Evolutionary conservation across 257 asterid species (phyloP).

Genomic region (Cruciata laevipes): DNA sequence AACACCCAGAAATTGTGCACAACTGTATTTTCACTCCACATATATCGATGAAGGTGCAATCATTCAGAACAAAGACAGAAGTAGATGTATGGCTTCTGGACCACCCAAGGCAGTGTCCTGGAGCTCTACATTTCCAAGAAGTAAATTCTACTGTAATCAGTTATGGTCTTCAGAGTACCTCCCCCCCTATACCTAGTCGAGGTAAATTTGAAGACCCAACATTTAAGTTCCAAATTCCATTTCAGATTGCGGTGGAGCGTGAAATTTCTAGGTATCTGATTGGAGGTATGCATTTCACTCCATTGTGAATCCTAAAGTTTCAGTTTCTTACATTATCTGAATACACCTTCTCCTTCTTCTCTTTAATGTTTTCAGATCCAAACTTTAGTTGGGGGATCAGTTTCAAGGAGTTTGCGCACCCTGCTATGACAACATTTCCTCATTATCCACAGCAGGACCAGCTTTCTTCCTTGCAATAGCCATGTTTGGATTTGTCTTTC

Average conservation of each 20-base stretch:
- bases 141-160: slow-evolving; percentile 69
- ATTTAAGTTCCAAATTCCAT: slow-evolving; percentile 76
- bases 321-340: not conserved
- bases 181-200: slow-evolving; percentile 59
- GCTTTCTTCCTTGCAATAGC: slow-evolving; percentile 86
- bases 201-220: slow-evolving; percentile 82
- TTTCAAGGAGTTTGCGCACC: slow-evolving; percentile 86
- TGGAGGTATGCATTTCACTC: slow-evolving; percentile 45
- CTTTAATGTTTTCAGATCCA: slow-evolving; percentile 42
- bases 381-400: slow-evolving; percentile 70
- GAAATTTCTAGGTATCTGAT: slow-evolving; percentile 77
- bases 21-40: not conserved
- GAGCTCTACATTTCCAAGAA: slow-evolving; percentile 78
- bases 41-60: slow-evolving; percentile 43
- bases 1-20: not conserved
- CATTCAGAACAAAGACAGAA: slow-evolving; percentile 54
- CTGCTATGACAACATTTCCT: slow-evolving; percentile 57
- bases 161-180: slow-evolving; percentile 87
- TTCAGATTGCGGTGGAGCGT: slow-evolving; percentile 89
- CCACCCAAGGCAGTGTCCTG: slow-evolving; percentile 69
- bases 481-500: slow-evolving; percentile 88
- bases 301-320: not conserved
- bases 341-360: slow-evolving; percentile 9
- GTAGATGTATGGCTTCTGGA: slow-evolving; percentile 78
- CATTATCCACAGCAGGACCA: slow-evolving; percentile 67